Base-by-base conservation (phyloP, 2,329 filamentous ascomycete genomes). In the Aspergillus vadensis region DNA sequence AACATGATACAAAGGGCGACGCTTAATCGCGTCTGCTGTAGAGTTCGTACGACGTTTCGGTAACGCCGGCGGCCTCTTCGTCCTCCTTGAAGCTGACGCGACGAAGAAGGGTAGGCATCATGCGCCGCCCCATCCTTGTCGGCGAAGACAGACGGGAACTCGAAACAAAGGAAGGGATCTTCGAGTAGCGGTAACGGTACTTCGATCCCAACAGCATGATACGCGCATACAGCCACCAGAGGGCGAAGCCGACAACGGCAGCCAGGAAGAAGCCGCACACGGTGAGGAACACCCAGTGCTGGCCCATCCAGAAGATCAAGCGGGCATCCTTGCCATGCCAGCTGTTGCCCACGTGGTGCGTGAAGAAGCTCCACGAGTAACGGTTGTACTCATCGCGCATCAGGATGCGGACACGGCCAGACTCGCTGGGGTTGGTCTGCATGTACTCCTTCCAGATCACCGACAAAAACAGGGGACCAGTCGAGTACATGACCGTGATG, bases 401-500 rank as follows among this genome's bases (percentile, higher is more conserved):
- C 57, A 91, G 77, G 50, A 91, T 83, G 58, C 88, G 81, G 5
- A 91, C 83, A 32, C 86, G 81, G n/a, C 83, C 69, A 76, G 82
- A 47, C 48, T 76, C 76, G 47, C 71, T 68, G 1, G 77, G 74
- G 23, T 73, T 68, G 6, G 72, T 68, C 36, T 82, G 80, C 73
- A 87, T 86, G 74, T 90, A 92, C 73, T 91, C 86, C 70, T 90
- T 87, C 88, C 90, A 90, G 61, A 91, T 84, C 43, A 92, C 84
- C 58, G 86, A 91, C 49, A 93, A 77, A 78, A 91, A 93, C 30
- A 93, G 79, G 0, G 90, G 90, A 0, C 90, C 90, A 0, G 91
- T 91, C 9, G 86, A 87, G 50, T 89, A 88, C 91, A 93, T 93
- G 68, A 93, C 88, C 23, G 88, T 91, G 69, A 91, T 88, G 74